Evolutionary conservation across 2,329 filamentous ascomycete species (phyloP).

Genomic region (Trichophyton schoenleinii): DNA sequence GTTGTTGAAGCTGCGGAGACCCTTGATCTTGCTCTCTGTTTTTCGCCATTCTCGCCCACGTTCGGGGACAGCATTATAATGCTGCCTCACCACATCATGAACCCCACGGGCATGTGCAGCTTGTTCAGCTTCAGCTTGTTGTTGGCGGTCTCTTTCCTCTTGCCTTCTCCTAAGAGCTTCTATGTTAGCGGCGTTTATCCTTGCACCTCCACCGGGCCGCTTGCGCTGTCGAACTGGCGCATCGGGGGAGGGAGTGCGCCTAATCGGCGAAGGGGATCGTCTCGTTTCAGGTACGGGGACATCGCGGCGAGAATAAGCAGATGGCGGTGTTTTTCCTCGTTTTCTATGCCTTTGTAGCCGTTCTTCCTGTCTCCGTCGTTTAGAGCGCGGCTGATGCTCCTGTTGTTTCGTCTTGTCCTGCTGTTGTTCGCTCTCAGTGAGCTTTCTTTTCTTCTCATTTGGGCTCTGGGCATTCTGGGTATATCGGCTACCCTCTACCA

Average conservation of each 20-base stretch:
- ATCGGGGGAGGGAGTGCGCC: slow-evolving; percentile 31
- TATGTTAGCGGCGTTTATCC: slow-evolving; percentile 27
- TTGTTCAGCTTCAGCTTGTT: slow-evolving; percentile 27
- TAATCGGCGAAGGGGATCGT: slow-evolving; percentile 31
- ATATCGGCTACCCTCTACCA: neutral
- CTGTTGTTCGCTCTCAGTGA: slow-evolving; percentile 17
- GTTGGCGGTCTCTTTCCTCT: slow-evolving; percentile 33
- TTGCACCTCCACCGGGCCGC: slow-evolving; percentile 35
- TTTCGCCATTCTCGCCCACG: slow-evolving; percentile 88
- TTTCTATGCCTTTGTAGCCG: slow-evolving; percentile 27
- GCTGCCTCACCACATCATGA: slow-evolving; percentile 76
- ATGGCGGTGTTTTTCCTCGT: slow-evolving; percentile 26
- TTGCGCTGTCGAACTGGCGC: slow-evolving; percentile 32
- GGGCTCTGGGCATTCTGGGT: neutral
- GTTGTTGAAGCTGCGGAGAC: slow-evolving; percentile 89
- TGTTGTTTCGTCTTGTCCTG: slow-evolving; percentile 16
- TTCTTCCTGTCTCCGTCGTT: slow-evolving; percentile 30
- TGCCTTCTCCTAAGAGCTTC: slow-evolving; percentile 31
- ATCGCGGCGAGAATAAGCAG: slow-evolving; percentile 31
- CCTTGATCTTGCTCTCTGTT: slow-evolving; percentile 90
- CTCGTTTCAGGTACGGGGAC: slow-evolving; percentile 17
- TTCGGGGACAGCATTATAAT: slow-evolving; percentile 94
- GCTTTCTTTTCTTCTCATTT: slow-evolving; percentile 21
- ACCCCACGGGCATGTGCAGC: slow-evolving; percentile 43
- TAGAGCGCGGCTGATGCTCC: slow-evolving; percentile 21